Base-by-base conservation (phyloP, 371 early-diverging fungal genomes). In the Syncephalastrum monosporum region DNA sequence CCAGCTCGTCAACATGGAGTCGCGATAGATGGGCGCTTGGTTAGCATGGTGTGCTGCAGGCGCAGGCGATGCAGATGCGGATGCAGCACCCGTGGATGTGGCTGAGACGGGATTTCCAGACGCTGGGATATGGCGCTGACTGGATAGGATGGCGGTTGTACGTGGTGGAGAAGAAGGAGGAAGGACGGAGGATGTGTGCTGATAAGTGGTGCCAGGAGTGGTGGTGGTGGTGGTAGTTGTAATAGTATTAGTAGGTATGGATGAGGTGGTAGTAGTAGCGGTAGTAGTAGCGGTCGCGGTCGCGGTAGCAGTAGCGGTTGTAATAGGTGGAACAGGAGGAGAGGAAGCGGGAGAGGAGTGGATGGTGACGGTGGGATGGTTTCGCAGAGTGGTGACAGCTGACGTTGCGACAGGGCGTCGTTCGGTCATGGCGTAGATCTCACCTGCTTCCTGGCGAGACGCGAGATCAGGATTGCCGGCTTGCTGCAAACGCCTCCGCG, bases 351-450 rank as follows among this genome's bases (percentile, higher is more conserved):
- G 21, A 51, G 27, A 62, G 58, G 53, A 65, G 57, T 12, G 63
- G 56, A 33, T 33, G 12, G 38, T 33, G 38, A 33, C 15, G 16
- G 42, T 65, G 25, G 50, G 45, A 53, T 33, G 38, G 47, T 65
- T 52, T 24, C 56, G 45, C 38, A 50, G 38, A 23, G 57, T 62
- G 15, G 68, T 60, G 44, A 62, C 60, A 16, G 55, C 55, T 13
- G 69, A 63, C 27, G 68, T 60, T 38, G 72, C 58, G 52, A 62
- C 57, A 21, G 60, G 68, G 41, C 63, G 55, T 21, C 60, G 62
- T 53, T 68, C 69, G 17, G 62, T 62, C 60, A 74, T 59, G 17
- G 67, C 61, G 61, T 71, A 75, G 13, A 57, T 59, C 50, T 69
- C 67, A n/a, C 71, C 69, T 46, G 63, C 29, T 52, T 77, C 77